Evolutionary conservation across 2,329 filamentous ascomycete species (phyloP).

Genomic region (Xylariales sp.): DNA sequence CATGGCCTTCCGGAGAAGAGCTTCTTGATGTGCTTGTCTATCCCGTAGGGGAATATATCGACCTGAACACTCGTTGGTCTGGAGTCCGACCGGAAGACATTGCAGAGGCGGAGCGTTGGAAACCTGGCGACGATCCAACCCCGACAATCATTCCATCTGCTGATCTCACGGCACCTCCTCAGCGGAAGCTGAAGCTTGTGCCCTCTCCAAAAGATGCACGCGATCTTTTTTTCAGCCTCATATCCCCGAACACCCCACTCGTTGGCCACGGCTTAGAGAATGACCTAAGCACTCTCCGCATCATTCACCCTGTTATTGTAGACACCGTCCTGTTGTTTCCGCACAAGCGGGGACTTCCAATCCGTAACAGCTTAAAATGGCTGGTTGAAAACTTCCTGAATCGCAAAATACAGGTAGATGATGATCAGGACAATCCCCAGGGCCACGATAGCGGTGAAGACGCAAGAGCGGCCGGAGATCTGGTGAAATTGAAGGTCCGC

Average conservation of each 20-base stretch:
- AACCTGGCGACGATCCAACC: conserved; percentile 20
- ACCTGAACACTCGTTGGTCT: conserved; percentile 89
- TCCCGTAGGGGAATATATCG: conserved; percentile 77
- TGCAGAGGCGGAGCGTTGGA: conserved; percentile 59
- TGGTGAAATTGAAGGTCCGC: conserved; percentile 69
- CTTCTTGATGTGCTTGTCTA: conserved; percentile 82
- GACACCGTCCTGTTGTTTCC: conserved; percentile 85
- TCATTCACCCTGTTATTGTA: conserved; percentile 80
- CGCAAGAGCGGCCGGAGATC: conserved; percentile 79
- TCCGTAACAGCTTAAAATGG: conserved; percentile 71
- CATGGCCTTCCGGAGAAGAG: conserved; percentile 74
- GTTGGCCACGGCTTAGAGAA: conserved; percentile 96
- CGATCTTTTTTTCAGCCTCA: conserved; percentile 67
- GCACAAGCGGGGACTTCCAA: conserved; percentile 70
- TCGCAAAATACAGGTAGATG: conserved; percentile 72
- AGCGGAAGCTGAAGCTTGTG: conserved; percentile 63
- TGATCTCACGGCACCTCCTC: conserved; percentile 18
- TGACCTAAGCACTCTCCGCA: conserved; percentile 78
- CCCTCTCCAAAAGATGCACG: conserved; percentile 71
- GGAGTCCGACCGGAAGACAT: conserved; percentile 80
- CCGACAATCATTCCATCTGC: conserved; percentile 18
- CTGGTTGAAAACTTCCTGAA: conserved; percentile 68
- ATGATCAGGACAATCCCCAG: conserved; percentile 31
- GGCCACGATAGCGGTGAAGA: conserved; percentile 95
- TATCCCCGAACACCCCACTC: conserved; percentile 74